A percentile compares a stretch with the other conserved stretches of the same genome.
These are phyloP conservation scores for Sporopachydermia lactativora DNA, from an alignment of 805 yeast genomes.

Conservation along the genomic window DNA sequence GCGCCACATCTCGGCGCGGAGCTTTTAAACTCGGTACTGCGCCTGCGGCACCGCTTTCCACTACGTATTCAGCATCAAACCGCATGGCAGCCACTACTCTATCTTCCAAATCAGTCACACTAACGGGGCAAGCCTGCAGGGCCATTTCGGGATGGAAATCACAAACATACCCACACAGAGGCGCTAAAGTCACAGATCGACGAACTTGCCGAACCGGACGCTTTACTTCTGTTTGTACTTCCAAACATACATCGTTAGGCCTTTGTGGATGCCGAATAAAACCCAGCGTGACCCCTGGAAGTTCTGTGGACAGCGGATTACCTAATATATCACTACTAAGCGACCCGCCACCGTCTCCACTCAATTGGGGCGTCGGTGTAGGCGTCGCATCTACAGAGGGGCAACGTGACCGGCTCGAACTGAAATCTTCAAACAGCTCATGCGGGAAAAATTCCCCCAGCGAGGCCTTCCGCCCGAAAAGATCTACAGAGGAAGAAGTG, in stretches of 20 bases:
- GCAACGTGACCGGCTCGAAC: background rate
- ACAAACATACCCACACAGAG: slow-evolving; percentile 3
- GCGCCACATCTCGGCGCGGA: background rate
- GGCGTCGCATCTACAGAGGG: background rate
- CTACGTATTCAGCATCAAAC: background rate
- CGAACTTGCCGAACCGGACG: background rate
- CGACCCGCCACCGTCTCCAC: background rate
- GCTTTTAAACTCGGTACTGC: background rate
- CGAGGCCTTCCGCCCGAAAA: background rate
- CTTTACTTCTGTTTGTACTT: background rate
- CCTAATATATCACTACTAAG: background rate
- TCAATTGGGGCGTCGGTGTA: background rate
- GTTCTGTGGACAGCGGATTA: background rate
- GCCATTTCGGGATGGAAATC: slow-evolving; percentile 2
- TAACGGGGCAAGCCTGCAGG: background rate
- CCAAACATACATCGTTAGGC: background rate
- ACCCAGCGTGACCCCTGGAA: background rate
- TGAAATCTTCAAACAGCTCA: background rate
- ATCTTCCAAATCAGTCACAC: background rate
- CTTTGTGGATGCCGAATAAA: background rate
- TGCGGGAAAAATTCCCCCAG: background rate
- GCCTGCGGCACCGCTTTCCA: background rate
- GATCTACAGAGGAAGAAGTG: background rate
- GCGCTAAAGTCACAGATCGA: background rate
- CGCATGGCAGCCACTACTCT: background rate